A percentile compares a stretch with the other conserved stretches of the same genome.
phyloP scores from a whole-genome alignment of 2,329 filamentous ascomycete species.

The Didymella arachidicola region DNA sequence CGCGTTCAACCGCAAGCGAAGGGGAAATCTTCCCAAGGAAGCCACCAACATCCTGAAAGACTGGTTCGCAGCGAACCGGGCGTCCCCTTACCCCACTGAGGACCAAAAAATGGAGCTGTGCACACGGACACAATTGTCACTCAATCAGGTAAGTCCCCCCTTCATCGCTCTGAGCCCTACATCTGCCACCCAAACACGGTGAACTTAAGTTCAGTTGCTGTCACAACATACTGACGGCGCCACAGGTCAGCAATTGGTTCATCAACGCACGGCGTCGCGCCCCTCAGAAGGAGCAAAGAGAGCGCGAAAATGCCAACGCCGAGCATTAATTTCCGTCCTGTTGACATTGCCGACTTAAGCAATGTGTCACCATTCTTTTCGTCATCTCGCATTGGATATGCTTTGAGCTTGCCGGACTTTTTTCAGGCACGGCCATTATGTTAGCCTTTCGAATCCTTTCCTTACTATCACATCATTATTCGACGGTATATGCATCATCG shows the following conservation, averaged over 20 bases:
- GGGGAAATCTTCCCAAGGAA: slow-evolving; percentile 90
- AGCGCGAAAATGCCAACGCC: slow-evolving; percentile 32
- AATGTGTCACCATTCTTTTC: slow-evolving; percentile 9
- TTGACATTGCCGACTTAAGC: neutral
- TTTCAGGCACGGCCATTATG: slow-evolving; percentile 2
- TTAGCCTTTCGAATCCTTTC: neutral
- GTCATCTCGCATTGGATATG: slow-evolving; percentile 15
- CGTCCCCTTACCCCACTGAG: slow-evolving; percentile 84
- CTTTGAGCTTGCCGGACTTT: slow-evolving; percentile 13
- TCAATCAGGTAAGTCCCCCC: slow-evolving; percentile 66
- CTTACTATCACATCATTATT: slow-evolving; percentile 2
- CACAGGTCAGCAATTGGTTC: slow-evolving; percentile 77
- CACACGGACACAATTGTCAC: slow-evolving; percentile 75
- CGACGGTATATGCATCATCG: slow-evolving; percentile 11
- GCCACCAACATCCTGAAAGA: slow-evolving; percentile 80
- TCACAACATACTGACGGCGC: slow-evolving; percentile 21
- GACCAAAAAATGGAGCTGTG: slow-evolving; percentile 87
- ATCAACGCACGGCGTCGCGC: slow-evolving; percentile 75
- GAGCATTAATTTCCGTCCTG: slow-evolving; percentile 1
- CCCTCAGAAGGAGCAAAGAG: slow-evolving; percentile 42
- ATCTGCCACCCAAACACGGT: slow-evolving; percentile 25
- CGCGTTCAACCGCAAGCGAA: slow-evolving; percentile 61
- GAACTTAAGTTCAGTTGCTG: neutral
- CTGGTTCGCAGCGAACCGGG: slow-evolving; percentile 68
- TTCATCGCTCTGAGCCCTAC: slow-evolving; percentile 17